Conservation (phyloP, 257 asterid species). For the Schizonepeta tenuifolia region DNA sequence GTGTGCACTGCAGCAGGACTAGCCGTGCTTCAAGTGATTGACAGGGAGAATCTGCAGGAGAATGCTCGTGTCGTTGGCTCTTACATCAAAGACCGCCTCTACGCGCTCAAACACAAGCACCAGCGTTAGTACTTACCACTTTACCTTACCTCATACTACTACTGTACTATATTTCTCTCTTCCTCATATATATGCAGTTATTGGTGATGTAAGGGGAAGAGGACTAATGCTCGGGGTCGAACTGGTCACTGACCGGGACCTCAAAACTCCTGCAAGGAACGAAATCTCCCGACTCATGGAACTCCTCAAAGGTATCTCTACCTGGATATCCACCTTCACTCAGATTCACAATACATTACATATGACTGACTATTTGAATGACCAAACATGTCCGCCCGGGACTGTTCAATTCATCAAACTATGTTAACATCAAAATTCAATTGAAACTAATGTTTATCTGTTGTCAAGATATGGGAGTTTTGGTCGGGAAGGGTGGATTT, state of each 20-base stretch:
- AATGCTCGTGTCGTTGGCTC: slow-evolving; percentile 75
- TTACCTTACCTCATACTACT: too few relatives aligned
- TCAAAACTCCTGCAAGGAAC: slow-evolving; percentile 61
- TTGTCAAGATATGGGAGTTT: slow-evolving; percentile 59
- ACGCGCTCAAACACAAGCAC: slow-evolving; percentile 64
- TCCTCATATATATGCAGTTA: slow-evolving; percentile 43
- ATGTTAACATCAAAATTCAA: too few relatives aligned
- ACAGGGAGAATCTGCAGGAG: slow-evolving; percentile 69
- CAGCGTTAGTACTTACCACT: slow-evolving; percentile 45
- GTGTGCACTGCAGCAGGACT: slow-evolving; percentile 75
- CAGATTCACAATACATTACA: too few relatives aligned
- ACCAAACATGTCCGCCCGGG: too few relatives aligned
- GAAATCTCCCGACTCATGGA: slow-evolving; percentile 64
- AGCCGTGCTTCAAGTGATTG: slow-evolving; percentile 70
- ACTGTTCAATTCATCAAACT: too few relatives aligned
- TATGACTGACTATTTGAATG: too few relatives aligned
- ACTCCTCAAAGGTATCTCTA: slow-evolving; percentile 68
- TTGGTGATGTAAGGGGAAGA: slow-evolving; percentile 80
- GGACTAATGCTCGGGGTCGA: slow-evolving; percentile 84
- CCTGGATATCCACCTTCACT: too few relatives aligned
- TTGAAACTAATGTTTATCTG: neutral
- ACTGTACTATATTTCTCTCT: neutral
- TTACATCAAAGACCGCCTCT: slow-evolving; percentile 64
- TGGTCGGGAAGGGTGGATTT: slow-evolving; percentile 77
- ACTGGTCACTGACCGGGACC: slow-evolving; percentile 59